A percentile compares a stretch with the other conserved stretches of the same genome.
Evolutionary conservation across 805 yeast genomes (phyloP).

Genomic region (Schwanniomyces polymorphus): DNA sequence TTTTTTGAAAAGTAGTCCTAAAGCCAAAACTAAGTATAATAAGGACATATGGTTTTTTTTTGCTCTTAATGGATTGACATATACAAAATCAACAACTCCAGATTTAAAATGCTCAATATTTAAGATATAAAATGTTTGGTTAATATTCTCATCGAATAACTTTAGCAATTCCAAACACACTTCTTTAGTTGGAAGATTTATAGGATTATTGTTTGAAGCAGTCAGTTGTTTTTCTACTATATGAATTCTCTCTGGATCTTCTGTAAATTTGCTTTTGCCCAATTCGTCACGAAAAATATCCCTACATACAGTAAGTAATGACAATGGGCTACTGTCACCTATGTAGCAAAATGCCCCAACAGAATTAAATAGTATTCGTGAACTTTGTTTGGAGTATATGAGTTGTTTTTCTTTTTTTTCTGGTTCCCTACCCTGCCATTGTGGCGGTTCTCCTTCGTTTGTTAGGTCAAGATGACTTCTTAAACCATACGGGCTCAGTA

Average conservation of each 20-base stretch:
- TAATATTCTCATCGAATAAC: conserved; percentile 36
- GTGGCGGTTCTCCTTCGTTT: neutral
- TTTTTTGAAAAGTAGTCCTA: conserved; percentile 38
- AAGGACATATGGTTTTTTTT: conserved; percentile 27
- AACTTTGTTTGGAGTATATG: conserved; percentile 7
- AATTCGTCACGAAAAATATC: conserved; percentile 31
- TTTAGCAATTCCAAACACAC: conserved; percentile 8
- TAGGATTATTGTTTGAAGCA: conserved; percentile 2
- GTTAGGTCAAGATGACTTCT: neutral
- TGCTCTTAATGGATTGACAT: conserved; percentile 25
- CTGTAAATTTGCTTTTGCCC: conserved; percentile 32
- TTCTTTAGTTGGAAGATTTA: conserved; percentile 4
- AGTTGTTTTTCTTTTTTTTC: conserved; percentile 12
- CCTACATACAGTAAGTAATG: conserved; percentile 40
- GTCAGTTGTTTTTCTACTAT: conserved; percentile 36
- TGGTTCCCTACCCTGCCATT: conserved; percentile 3
- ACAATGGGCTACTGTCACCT: conserved; percentile 44
- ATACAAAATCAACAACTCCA: conserved; percentile 28
- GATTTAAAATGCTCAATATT: conserved; percentile 30
- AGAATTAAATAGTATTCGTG: conserved; percentile 32
- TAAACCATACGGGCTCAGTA: neutral
- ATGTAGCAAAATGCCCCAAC: conserved; percentile 36
- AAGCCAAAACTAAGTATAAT: conserved; percentile 38
- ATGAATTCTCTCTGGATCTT: conserved; percentile 36
- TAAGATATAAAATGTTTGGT: conserved; percentile 39